These are phyloP conservation scores for Nitzschia sp. DNA, from an alignment of 108 stramenopile species.

Conservation along the genomic window DNA sequence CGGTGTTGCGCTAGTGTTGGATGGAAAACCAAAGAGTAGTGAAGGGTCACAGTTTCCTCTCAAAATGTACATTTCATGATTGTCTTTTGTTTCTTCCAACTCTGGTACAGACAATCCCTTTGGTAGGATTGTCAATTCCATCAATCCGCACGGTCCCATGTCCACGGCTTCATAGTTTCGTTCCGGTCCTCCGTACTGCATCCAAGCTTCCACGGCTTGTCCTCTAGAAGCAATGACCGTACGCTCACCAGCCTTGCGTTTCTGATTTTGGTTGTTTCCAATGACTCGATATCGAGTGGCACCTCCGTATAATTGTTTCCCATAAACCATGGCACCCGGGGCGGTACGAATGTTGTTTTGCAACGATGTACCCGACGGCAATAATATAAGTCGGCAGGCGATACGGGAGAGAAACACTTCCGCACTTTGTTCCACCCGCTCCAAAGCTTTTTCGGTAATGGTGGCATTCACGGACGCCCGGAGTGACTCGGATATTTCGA, in stretches of 20 bases:
- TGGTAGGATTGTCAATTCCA: constrained; percentile 55
- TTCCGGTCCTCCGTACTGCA: constrained; percentile 62
- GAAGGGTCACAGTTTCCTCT: background rate
- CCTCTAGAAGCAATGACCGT: constrained; percentile 30
- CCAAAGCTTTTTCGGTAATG: constrained; percentile 25
- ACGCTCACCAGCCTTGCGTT: constrained; percentile 53
- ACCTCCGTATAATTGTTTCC: constrained; percentile 81
- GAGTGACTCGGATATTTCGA: constrained; percentile 58
- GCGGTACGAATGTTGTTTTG: constrained; percentile 41
- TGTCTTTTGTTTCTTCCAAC: constrained; percentile 2
- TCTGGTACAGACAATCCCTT: constrained; percentile 16
- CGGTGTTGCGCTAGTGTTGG: background rate
- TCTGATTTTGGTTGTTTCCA: constrained; percentile 38
- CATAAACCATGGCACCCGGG: constrained; percentile 67
- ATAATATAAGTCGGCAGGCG: constrained; percentile 53
- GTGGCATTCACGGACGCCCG: constrained; percentile 44
- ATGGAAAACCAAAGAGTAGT: constrained; percentile 19
- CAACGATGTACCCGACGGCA: constrained; percentile 62
- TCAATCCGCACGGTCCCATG: constrained; percentile 65
- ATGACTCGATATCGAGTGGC: constrained; percentile 65
- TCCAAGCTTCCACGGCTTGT: constrained; percentile 37
- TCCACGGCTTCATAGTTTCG: constrained; percentile 71
- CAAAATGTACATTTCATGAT: constrained; percentile 2
- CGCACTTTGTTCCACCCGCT: constrained; percentile 32
- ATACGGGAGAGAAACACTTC: constrained; percentile 55